These are phyloP conservation scores for Raddia guianensis DNA, from an alignment of 176 grass and related monocot genomes.

Conservation along the genomic window DNA sequence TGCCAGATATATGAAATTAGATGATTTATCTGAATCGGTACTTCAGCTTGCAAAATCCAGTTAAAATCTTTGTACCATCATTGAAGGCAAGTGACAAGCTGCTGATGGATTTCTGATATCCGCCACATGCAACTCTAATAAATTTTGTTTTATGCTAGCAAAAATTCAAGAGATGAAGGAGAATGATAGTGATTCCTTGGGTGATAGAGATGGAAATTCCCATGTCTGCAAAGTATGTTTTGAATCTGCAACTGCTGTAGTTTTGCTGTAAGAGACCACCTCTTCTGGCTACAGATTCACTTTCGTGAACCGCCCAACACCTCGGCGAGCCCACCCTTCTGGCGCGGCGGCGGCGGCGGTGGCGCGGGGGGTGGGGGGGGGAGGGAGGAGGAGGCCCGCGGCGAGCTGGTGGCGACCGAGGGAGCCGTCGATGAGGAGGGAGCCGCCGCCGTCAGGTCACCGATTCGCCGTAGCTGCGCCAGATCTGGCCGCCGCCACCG, in stretches of 20 bases:
- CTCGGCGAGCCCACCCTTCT: too few species aligned
- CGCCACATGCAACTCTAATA: slow-evolving; percentile 10
- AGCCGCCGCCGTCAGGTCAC: too few species aligned
- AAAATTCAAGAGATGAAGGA: slow-evolving; percentile 99
- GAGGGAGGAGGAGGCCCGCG: too few species aligned
- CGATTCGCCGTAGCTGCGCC: too few species aligned
- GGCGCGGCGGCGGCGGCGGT: too few species aligned
- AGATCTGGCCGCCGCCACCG: too few species aligned
- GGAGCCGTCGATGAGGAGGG: too few species aligned
- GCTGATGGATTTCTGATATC: slow-evolving; percentile 21
- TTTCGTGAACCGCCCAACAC: neutral
- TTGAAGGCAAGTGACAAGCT: neutral
- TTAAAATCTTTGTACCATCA: neutral
- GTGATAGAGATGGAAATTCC: slow-evolving; percentile 72
- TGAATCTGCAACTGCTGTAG: slow-evolving; percentile 77
- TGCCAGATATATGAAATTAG: slow-evolving; percentile 3
- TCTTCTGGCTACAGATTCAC: neutral
- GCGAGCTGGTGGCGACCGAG: too few species aligned
- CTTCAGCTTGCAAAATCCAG: too few species aligned
- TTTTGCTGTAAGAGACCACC: slow-evolving; percentile 88
- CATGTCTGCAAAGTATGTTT: slow-evolving; percentile 99
- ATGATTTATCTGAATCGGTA: too few species aligned
- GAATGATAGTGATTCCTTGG: slow-evolving; percentile 66
- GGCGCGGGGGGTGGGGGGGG: too few species aligned
- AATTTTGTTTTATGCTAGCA: slow-evolving; percentile 54